Evolutionary conservation across 345 rosid genomes (phyloP).

Genomic region (Melastoma malabathricum): DNA sequence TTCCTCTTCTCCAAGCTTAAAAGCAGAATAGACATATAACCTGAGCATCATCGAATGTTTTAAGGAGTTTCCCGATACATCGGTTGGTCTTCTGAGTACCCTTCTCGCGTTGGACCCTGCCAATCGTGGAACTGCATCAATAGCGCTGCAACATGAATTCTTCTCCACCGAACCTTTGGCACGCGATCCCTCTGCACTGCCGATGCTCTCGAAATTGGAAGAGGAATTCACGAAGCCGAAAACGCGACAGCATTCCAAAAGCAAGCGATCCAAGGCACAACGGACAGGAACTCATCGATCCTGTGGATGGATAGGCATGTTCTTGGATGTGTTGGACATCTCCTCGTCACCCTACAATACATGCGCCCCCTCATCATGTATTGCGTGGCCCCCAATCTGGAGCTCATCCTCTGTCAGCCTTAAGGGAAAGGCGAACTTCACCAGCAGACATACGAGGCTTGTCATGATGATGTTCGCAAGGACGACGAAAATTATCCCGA

Average conservation of each 20-base stretch:
- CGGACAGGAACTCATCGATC: neutral
- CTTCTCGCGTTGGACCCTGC: constrained; percentile 53
- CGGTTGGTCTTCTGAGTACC: constrained; percentile 36
- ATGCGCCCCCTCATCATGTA: constrained; percentile 34
- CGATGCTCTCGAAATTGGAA: constrained; percentile 22
- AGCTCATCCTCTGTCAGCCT: constrained; percentile 24
- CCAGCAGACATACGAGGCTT: constrained; percentile 22
- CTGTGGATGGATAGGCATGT: neutral
- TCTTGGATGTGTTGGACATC: constrained; percentile 7
- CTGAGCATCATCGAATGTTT: constrained; percentile 24
- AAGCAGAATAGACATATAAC: constrained; percentile 25
- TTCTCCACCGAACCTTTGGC: constrained; percentile 37
- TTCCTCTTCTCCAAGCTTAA: too few species aligned
- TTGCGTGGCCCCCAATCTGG: constrained; percentile 11
- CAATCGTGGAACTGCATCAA: constrained; percentile 32
- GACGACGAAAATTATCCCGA: constrained; percentile 19
- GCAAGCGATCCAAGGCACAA: constrained; percentile 18
- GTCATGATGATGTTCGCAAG: constrained; percentile 21
- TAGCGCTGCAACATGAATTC: constrained; percentile 34
- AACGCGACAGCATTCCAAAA: constrained; percentile 23
- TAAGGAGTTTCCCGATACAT: constrained; percentile 29
- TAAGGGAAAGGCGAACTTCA: constrained; percentile 19
- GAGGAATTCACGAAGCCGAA: constrained; percentile 25
- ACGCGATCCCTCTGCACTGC: constrained; percentile 45
- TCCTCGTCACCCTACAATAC: constrained; percentile 14